phyloP scores from a whole-genome alignment of 1,284 basidiomycete species.

The Lignosus rhinocerotis region DNA sequence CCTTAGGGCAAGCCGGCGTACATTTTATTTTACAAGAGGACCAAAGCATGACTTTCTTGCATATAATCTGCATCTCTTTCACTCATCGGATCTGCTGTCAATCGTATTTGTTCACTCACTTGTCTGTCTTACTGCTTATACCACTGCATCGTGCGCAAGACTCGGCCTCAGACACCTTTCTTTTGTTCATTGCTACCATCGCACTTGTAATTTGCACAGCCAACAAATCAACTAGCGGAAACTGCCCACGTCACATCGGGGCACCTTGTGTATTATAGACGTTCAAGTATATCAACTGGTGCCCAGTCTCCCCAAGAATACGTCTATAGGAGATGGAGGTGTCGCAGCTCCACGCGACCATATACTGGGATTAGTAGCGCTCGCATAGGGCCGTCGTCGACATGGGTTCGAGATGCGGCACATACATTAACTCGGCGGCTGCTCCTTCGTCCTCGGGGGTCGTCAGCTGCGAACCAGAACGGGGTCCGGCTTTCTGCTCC shows the following conservation, averaged over 20 bases:
- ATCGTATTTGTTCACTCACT: conserved; percentile 28
- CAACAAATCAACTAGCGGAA: conserved; percentile 19
- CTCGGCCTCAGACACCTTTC: conserved; percentile 22
- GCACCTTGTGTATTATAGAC: too few relatives aligned
- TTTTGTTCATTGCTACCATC: conserved; percentile 31
- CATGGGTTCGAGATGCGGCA: too few relatives aligned
- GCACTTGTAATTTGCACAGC: conserved; percentile 38
- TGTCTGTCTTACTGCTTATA: conserved; percentile 13
- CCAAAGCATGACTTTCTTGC: conserved; percentile 46
- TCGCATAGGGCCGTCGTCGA: too few relatives aligned
- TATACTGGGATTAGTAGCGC: too few relatives aligned
- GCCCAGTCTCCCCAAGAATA: too few relatives aligned
- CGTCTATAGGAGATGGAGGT: too few relatives aligned
- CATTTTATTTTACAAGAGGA: conserved; percentile 84
- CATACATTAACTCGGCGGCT: too few relatives aligned
- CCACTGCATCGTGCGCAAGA: conserved; percentile 25
- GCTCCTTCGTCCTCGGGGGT: too few relatives aligned
- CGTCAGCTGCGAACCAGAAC: too few relatives aligned
- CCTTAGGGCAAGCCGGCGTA: conserved; percentile 82
- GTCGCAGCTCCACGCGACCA: too few relatives aligned
- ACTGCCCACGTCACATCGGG: background rate
- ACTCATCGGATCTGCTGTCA: conserved; percentile 35
- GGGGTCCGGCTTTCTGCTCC: too few relatives aligned
- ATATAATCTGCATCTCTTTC: conserved; percentile 31
- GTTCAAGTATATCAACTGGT: too few relatives aligned